Evolutionary conservation across 1,284 basidiomycete genomes (phyloP).

Genomic region (Kwoniella shivajii): DNA sequence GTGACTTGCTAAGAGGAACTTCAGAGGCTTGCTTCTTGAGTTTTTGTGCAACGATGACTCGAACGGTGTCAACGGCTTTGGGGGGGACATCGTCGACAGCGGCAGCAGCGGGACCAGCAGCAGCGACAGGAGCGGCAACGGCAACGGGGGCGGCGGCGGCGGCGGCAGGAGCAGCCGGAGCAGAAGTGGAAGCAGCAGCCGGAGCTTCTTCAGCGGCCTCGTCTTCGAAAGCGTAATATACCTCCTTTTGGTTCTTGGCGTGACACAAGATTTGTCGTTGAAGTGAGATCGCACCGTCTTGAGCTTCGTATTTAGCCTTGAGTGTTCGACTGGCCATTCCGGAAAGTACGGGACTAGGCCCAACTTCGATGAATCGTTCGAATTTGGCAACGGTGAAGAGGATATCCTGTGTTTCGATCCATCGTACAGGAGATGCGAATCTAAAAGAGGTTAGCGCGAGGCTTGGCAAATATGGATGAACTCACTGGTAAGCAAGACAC

Average conservation of each 20-base stretch:
- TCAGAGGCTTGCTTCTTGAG: constrained; percentile 93
- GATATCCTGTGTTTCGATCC: constrained; percentile 98
- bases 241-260: constrained; percentile 93
- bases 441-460: constrained; percentile 11
- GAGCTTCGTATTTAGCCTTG: constrained; percentile 92
- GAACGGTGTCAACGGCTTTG: constrained; percentile 87
- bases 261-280: constrained; percentile 85
- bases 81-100: constrained; percentile 82
- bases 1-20: constrained; percentile 87
- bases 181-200: constrained; percentile 59
- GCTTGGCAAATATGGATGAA: constrained; percentile 57
- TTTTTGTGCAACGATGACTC: constrained; percentile 92
- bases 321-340: constrained; percentile 89
- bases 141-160: constrained; percentile 57
- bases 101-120: constrained; percentile 67
- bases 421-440: constrained; percentile 85
- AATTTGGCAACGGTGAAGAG: constrained; percentile 88
- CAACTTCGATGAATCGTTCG: constrained; percentile 92
- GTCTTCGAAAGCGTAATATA: constrained; percentile 98
- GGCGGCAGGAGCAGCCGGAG: constrained; percentile 53
- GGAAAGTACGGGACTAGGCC: constrained; percentile 92
- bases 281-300: constrained; percentile 81
- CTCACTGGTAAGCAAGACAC: constrained; percentile 84
- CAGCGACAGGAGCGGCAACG: constrained; percentile 56
- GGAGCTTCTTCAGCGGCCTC: constrained; percentile 59